Evolutionary conservation across 148 eudicot genomes (phyloP).

Genomic region (Spergularia marina): DNA sequence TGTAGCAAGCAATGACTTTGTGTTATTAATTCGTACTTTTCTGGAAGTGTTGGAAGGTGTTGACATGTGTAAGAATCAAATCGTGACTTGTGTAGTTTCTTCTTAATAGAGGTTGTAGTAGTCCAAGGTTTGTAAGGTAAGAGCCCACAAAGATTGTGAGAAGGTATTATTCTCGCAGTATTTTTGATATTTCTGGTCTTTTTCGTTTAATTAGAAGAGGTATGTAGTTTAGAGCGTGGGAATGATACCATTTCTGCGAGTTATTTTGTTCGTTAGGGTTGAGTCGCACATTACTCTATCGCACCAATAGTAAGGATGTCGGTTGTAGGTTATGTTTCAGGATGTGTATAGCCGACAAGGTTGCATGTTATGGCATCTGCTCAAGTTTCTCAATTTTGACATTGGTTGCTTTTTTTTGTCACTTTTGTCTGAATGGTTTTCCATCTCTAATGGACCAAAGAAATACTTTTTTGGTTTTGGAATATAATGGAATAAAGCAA

Average conservation of each 20-base stretch:
- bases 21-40: background rate
- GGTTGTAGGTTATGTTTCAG: background rate
- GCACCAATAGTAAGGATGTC: background rate
- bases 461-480: no score
- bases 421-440: slow-evolving; percentile 34
- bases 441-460: no score
- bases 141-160: background rate
- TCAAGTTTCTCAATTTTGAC: background rate
- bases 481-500: no score
- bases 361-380: background rate
- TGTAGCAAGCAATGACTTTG: background rate
- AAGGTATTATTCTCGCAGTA: background rate
- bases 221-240: no score
- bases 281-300: background rate
- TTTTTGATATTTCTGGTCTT: no score
- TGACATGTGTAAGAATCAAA: background rate
- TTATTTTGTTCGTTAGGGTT: background rate
- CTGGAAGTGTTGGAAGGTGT: background rate
- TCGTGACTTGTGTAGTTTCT: background rate
- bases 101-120: background rate
- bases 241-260: no score
- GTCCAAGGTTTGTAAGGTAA: background rate
- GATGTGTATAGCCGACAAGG: background rate
- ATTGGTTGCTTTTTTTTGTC: slow-evolving; percentile 11
- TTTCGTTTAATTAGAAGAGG: no score